A percentile compares a stretch with the other conserved stretches of the same genome.
phyloP scores from a whole-genome alignment of 2,329 filamentous ascomycete species.

The Emmonsiellopsis sp. region DNA sequence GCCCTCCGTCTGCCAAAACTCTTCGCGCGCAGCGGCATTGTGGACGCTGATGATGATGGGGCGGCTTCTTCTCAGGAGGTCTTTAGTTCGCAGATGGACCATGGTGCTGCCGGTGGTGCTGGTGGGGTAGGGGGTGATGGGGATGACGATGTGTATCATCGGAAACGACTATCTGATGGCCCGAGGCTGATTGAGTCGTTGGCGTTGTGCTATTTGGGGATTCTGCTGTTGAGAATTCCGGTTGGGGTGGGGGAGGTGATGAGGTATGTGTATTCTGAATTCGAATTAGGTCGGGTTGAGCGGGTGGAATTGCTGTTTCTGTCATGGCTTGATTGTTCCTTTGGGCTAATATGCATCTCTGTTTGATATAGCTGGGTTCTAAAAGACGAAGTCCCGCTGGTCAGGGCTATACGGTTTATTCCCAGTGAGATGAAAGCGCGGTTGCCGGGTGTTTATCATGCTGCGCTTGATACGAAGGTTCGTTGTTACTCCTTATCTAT shows the following conservation, averaged over 20 bases:
- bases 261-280: slow-evolving; percentile 20
- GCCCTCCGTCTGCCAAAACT: slow-evolving; percentile 58
- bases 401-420: slow-evolving; percentile 45
- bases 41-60: slow-evolving; percentile 17
- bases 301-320: no score
- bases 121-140: neutral
- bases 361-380: slow-evolving; percentile 50
- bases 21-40: slow-evolving; percentile 32
- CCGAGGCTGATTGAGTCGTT: slow-evolving; percentile 68
- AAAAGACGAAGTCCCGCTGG: slow-evolving; percentile 60
- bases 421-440: slow-evolving; percentile 36
- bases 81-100: slow-evolving; percentile 51
- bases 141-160: slow-evolving; percentile 20
- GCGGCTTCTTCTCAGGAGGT: slow-evolving; percentile 31
- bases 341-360: slow-evolving; percentile 8
- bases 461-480: slow-evolving; percentile 32
- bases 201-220: slow-evolving; percentile 69
- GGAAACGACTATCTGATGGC: slow-evolving; percentile 28
- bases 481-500: slow-evolving; percentile 3
- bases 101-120: neutral
- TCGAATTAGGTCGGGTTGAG: neutral
- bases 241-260: slow-evolving; percentile 64
- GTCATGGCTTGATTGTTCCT: no score
- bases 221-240: slow-evolving; percentile 64
- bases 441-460: slow-evolving; percentile 32